Evolutionary conservation across 169 alveolate species (phyloP).

Genomic region (Perkinsus olseni): DNA sequence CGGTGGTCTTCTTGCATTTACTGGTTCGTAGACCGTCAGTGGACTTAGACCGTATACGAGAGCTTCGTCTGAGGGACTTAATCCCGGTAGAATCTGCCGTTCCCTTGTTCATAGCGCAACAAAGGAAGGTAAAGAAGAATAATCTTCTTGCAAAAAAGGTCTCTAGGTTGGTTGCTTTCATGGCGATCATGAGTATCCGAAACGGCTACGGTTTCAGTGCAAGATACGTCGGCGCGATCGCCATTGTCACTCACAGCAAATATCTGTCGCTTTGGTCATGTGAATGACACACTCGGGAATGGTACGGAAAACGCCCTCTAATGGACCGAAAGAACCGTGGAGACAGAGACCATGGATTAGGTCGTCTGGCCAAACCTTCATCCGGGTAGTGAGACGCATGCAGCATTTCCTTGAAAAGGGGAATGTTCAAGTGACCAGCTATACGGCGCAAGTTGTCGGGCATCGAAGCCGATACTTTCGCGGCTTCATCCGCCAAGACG

Average conservation of each 20-base stretch:
- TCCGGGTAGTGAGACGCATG: background rate
- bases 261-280: background rate
- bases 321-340: background rate
- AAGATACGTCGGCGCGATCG: background rate
- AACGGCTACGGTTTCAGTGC: background rate
- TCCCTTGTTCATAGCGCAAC: background rate
- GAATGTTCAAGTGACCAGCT: background rate
- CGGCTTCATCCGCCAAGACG: background rate
- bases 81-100: background rate
- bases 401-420: background rate
- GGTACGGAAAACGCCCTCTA: background rate
- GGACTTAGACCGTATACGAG: no score
- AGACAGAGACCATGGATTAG: background rate
- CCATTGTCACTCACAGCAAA: background rate
- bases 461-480: background rate
- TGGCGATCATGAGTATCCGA: background rate
- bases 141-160: background rate
- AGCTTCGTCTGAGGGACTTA: no score
- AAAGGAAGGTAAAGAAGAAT: background rate
- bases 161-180: background rate
- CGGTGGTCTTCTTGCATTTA: no score
- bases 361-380: background rate
- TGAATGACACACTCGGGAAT: conserved; percentile 1
- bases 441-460: background rate
- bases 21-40: no score